phyloP scores from a whole-genome alignment of 2,329 filamentous ascomycete species.

The Epichloe hybrida region DNA sequence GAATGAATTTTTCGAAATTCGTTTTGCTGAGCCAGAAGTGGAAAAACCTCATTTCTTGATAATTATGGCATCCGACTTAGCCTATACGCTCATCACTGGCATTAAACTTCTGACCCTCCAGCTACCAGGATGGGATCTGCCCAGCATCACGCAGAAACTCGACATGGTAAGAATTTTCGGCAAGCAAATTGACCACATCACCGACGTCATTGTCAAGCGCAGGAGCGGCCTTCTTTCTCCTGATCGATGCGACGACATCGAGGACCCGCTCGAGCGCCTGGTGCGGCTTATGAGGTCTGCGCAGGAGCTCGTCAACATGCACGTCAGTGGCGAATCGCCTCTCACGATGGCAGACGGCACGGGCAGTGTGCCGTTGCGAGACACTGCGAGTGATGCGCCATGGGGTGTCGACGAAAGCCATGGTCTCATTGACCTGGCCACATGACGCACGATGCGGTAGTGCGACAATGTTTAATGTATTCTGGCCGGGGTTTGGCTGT shows the following conservation, averaged over 20 bases:
- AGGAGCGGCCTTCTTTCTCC: slow-evolving; percentile 13
- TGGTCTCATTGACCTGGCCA: slow-evolving; percentile 1
- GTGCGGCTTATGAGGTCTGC: slow-evolving; percentile 17
- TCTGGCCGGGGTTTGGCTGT: neutral
- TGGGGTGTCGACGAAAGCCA: slow-evolving; percentile 3
- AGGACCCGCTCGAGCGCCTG: slow-evolving; percentile 21
- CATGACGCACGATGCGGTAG: neutral
- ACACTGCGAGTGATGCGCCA: slow-evolving; percentile 6
- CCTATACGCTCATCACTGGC: slow-evolving; percentile 31
- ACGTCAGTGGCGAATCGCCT: slow-evolving; percentile 13
- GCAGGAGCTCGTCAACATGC: slow-evolving; percentile 18
- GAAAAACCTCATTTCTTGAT: slow-evolving; percentile 27
- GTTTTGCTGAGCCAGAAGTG: slow-evolving; percentile 18
- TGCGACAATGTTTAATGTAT: neutral
- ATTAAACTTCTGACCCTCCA: slow-evolving; percentile 33
- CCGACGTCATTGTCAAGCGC: slow-evolving; percentile 16
- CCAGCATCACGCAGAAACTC: slow-evolving; percentile 22
- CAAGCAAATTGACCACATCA: slow-evolving; percentile 17
- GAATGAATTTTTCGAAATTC: slow-evolving; percentile 25
- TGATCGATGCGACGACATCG: slow-evolving; percentile 4
- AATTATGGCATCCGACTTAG: slow-evolving; percentile 32
- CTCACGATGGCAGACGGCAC: slow-evolving; percentile 11
- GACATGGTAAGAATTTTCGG: slow-evolving; percentile 10
- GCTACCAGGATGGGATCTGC: slow-evolving; percentile 32
- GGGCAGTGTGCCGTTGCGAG: slow-evolving; percentile 9